Percentiles rank a stretch among this genome's conserved stretches.
Conservation (phyloP, 2,329 filamentous ascomycete genomes). For the Pseudogymnoascus sp. region DNA sequence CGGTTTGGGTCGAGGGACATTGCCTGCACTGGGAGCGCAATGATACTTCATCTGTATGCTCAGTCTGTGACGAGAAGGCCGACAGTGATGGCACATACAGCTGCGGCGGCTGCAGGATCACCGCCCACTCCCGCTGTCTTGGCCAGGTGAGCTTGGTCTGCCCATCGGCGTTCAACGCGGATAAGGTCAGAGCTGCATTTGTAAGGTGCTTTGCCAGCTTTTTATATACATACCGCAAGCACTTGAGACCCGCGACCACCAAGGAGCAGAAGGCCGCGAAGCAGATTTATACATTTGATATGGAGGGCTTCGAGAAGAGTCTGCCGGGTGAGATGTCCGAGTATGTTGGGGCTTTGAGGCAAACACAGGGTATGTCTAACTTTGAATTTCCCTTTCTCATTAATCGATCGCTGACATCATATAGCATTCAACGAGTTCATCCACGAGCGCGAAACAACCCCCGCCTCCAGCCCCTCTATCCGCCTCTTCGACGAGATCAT, state of each 20-base stretch:
- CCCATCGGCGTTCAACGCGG: slow-evolving; percentile 52
- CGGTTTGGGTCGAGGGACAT: slow-evolving; percentile 78
- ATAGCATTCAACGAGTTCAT: slow-evolving; percentile 74
- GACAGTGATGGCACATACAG: slow-evolving; percentile 61
- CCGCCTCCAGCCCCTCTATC: slow-evolving; percentile 55
- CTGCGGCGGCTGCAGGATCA: slow-evolving; percentile 56
- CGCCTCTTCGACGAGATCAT: slow-evolving; percentile 81
- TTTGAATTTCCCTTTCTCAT: background rate
- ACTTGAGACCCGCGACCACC: slow-evolving; percentile 46
- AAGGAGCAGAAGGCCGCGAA: slow-evolving; percentile 54
- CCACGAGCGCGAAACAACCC: slow-evolving; percentile 65
- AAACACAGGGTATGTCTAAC: slow-evolving; percentile 51
- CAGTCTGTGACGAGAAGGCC: slow-evolving; percentile 68
- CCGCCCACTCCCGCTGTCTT: slow-evolving; percentile 52
- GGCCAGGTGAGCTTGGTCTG: slow-evolving; percentile 58
- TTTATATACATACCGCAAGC: slow-evolving; percentile 58
- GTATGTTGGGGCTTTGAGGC: slow-evolving; percentile 55
- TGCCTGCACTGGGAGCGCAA: slow-evolving; percentile 60
- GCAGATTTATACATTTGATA: slow-evolving; percentile 56
- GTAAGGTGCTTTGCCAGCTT: slow-evolving; percentile 59
- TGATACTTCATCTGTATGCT: slow-evolving; percentile 56
- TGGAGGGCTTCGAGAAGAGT: slow-evolving; percentile 57
- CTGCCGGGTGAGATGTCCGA: slow-evolving; percentile 59
- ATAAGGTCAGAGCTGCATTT: slow-evolving; percentile 56
- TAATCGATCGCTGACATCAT: slow-evolving; percentile 36